Conservation (phyloP, 108 stramenopile species). For the Cylindrotheca closterium region DNA sequence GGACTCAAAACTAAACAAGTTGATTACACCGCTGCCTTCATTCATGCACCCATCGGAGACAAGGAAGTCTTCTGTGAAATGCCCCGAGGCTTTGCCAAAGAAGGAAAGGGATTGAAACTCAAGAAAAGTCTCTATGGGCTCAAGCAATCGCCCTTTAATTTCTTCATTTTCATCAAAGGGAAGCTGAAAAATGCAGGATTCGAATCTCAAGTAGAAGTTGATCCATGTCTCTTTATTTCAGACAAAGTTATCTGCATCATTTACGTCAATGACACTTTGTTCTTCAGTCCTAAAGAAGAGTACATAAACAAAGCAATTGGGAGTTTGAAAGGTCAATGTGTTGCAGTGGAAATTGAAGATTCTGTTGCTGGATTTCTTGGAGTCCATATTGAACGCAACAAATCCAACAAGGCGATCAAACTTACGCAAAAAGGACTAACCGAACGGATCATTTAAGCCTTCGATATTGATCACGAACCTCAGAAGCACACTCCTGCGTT, state of each 20-base stretch:
- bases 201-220: constrained; percentile 33
- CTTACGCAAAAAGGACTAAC: constrained; percentile 29
- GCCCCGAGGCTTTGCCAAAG: constrained; percentile 28
- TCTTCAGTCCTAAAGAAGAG: neutral
- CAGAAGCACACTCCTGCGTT: neutral
- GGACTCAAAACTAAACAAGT: constrained; percentile 34
- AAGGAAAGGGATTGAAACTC: constrained; percentile 30
- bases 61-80: constrained; percentile 43
- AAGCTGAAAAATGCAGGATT: constrained; percentile 11
- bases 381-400: constrained; percentile 23
- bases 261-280: constrained; percentile 16
- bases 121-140: constrained; percentile 34
- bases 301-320: constrained; percentile 13
- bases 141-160: constrained; percentile 20
- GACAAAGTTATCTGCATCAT: constrained; percentile 20
- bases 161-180: constrained; percentile 14
- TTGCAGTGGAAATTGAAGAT: constrained; percentile 20
- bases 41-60: constrained; percentile 28
- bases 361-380: constrained; percentile 44
- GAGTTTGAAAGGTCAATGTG: neutral
- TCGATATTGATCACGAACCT: neutral
- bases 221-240: constrained; percentile 45
- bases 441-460: constrained; percentile 27
- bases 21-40: constrained; percentile 42
- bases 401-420: constrained; percentile 7